Conservation (phyloP, 2,329 filamentous ascomycete species). For the Fusarium setosum region DNA sequence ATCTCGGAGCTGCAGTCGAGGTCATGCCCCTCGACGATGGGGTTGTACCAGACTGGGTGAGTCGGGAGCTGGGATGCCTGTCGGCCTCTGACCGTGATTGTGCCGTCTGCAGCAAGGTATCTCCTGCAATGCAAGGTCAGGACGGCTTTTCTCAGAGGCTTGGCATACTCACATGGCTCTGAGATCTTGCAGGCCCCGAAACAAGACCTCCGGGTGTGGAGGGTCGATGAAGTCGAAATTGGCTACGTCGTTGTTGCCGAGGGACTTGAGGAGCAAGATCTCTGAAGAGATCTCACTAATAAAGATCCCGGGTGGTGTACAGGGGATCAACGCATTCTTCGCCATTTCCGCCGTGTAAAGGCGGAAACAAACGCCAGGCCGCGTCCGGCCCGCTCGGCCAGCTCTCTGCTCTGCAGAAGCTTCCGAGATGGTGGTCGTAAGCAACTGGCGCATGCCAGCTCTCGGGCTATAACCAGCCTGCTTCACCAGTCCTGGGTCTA, state of each 20-base stretch:
- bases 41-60: constrained; percentile 7
- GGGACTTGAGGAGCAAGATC: not conserved
- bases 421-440: constrained; percentile 94
- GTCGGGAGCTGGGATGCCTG: constrained; percentile 2
- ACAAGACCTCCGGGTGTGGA: not conserved
- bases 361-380: not conserved
- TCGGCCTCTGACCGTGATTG: not conserved
- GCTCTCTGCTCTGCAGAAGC: constrained; percentile 85
- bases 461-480: constrained; percentile 84
- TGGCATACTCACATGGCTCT: not conserved
- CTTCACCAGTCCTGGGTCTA: not conserved
- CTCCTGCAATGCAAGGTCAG: too few species aligned
- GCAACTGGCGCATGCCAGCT: constrained; percentile 93
- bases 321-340: not conserved
- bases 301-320: not conserved
- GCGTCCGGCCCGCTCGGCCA: not conserved
- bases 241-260: not conserved
- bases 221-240: not conserved
- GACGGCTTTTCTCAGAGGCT: too few species aligned
- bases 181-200: not conserved
- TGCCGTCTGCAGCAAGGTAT: not conserved
- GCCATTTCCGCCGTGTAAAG: not conserved
- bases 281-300: not conserved
- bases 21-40: not conserved
- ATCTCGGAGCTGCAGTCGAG: constrained; percentile 1